phyloP scores from a whole-genome alignment of 768 basidiomycete species.

The Brasilioporus rufonigricans region DNA sequence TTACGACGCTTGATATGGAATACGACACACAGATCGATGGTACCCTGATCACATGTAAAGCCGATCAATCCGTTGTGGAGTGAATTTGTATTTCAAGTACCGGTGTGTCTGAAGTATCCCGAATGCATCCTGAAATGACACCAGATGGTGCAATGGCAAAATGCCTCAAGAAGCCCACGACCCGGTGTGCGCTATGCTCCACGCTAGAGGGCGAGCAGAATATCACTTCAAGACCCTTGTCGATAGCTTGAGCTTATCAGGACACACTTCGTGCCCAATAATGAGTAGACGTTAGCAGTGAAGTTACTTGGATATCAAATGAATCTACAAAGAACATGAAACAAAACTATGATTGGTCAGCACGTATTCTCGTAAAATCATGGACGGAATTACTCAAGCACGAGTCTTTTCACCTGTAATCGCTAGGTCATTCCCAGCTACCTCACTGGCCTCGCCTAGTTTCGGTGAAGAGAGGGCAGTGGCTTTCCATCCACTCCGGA shows the following conservation, averaged over 20 bases:
- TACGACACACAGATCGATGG: background rate
- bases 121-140: background rate
- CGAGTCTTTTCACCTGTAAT: constrained; percentile 7
- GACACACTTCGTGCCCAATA: background rate
- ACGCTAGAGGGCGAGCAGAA: background rate
- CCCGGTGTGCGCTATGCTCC: background rate
- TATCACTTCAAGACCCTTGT: background rate
- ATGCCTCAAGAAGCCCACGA: background rate
- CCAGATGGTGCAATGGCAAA: background rate
- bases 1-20: background rate
- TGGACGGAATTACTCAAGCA: constrained; percentile 6
- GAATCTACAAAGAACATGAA: background rate
- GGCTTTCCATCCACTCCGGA: constrained; percentile 71
- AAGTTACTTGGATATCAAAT: background rate
- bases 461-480: constrained; percentile 39
- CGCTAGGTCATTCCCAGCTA: background rate
- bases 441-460: background rate
- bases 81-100: background rate
- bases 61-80: background rate
- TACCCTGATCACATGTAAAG: background rate
- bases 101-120: background rate
- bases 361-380: background rate
- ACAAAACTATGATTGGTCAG: background rate
- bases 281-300: background rate
- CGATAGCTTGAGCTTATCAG: too few species aligned